These are phyloP conservation scores for Silene noctiflora DNA, from an alignment of 179 eudicot genomes.

Conservation along the genomic window DNA sequence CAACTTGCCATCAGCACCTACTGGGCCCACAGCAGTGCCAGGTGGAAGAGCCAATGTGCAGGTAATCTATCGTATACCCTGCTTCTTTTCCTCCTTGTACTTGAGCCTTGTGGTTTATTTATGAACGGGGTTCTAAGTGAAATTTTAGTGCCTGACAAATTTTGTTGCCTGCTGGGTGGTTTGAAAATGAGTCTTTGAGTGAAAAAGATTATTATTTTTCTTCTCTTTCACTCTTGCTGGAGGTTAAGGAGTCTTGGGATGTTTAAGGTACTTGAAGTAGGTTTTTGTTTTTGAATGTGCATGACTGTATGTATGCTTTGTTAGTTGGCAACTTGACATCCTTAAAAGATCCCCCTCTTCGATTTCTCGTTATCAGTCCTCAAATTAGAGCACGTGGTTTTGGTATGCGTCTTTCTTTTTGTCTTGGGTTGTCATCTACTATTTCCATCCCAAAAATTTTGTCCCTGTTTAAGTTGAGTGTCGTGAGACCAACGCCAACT, in stretches of 20 bases:
- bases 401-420: not conserved
- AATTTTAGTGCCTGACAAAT: not conserved
- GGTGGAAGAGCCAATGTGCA: conserved; percentile 57
- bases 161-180: not conserved
- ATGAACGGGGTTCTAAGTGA: not conserved
- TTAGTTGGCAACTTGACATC: not conserved
- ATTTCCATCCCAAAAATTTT: not conserved
- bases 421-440: not conserved
- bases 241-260: not conserved
- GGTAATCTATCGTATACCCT: conserved; percentile 34
- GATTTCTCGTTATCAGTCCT: not conserved
- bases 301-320: no score
- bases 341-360: not conserved
- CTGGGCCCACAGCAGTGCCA: conserved; percentile 55
- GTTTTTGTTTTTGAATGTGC: no score
- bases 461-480: not conserved
- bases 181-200: not conserved
- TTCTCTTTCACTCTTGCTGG: not conserved
- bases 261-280: no score
- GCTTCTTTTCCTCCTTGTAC: not conserved
- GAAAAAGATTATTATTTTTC: no score
- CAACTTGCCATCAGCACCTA: conserved; percentile 88
- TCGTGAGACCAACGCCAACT: not conserved
- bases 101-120: not conserved
- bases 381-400: not conserved